A percentile compares a stretch with the other conserved stretches of the same genome.
These are phyloP conservation scores for Colletotrichum horii DNA, from an alignment of 2,329 filamentous ascomycete species.

Conservation along the genomic window DNA sequence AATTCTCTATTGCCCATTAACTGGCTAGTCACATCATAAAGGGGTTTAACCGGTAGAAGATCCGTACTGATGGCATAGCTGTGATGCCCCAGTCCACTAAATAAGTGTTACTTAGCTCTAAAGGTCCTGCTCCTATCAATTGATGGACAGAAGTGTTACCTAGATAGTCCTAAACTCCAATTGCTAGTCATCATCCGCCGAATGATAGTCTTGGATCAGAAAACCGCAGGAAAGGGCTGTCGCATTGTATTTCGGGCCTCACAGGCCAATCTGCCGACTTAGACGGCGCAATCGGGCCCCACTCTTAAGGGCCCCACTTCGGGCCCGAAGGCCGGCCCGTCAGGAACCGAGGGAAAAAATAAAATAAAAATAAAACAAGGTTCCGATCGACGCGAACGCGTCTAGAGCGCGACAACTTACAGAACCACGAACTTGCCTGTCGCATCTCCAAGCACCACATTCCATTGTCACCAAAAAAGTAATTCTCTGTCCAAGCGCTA, in stretches of 20 bases:
- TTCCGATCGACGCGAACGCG: constrained; percentile 8
- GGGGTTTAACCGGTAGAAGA: not conserved
- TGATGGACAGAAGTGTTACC: not conserved
- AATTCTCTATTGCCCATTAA: not conserved
- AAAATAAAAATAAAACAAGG: not conserved
- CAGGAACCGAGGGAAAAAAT: not conserved
- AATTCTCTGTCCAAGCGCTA: not conserved
- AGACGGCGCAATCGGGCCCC: not conserved
- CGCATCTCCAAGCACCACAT: not conserved
- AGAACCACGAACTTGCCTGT: not conserved
- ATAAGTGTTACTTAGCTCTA: not conserved
- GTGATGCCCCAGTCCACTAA: not conserved
- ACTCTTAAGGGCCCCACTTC: not conserved
- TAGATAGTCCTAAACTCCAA: not conserved
- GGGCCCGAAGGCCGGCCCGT: not conserved
- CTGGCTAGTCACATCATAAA: not conserved
- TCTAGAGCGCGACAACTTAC: not conserved
- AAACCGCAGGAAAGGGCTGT: not conserved
- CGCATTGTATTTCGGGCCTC: not conserved
- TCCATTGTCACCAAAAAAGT: not conserved
- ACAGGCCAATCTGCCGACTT: not conserved
- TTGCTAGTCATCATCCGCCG: not conserved
- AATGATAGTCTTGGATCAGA: not conserved
- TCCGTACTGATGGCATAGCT: not conserved
- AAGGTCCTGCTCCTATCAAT: not conserved